Base-by-base conservation (phyloP, 805 yeast species). In the Saccharomycopsis fibuligera region DNA sequence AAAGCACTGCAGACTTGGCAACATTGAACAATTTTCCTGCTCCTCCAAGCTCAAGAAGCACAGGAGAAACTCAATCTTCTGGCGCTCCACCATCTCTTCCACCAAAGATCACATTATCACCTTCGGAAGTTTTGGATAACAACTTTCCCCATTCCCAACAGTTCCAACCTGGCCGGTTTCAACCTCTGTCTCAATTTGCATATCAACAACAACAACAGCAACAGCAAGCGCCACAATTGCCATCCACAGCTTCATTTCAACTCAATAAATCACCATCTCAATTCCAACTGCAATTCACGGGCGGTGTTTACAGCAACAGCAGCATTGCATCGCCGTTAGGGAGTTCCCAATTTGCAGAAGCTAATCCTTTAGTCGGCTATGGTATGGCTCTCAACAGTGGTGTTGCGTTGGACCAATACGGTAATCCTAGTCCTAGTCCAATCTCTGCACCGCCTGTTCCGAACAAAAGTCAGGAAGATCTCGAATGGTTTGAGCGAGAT, bases 401-500 rank as follows among this genome's bases (percentile, higher is more conserved):
- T n/a, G n/a, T n/a, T n/a, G n/a, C n/a, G n/a, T n/a, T n/a, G n/a
- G n/a, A n/a, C n/a, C n/a, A 29, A 29, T 12, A 29, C 8, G 12
- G 12, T 29, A 12, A 29, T 29, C 12, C 12, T n/a, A 6, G 19
- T 5, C 17, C 37, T 33, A 10, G 6, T 10, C 14, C 37, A 33
- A 17, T 17, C 9, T 12, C 37, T 6, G 17, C 37, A n/a, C 9
- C 37, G 12, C 12, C 12, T 29, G 12, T 29, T 9, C 31, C 6
- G 41, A 12, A 43, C n/a, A 46, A 38, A 24, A 17, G 12, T n/a
- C 49, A 52, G 27, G 49, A 52, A 25, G 48, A 49, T 22, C 35
- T 52, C 14, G 55, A 52, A 41, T 52, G 55, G 55, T 52, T 52
- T 41, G 55, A 52, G 38, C 33, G 55, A 24, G 51, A 48, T 30